Evolutionary conservation across 2,329 filamentous ascomycete genomes (phyloP), one percentile per base, ranked within the genome.

Genomic region (Aspergillus melleus): DNA sequence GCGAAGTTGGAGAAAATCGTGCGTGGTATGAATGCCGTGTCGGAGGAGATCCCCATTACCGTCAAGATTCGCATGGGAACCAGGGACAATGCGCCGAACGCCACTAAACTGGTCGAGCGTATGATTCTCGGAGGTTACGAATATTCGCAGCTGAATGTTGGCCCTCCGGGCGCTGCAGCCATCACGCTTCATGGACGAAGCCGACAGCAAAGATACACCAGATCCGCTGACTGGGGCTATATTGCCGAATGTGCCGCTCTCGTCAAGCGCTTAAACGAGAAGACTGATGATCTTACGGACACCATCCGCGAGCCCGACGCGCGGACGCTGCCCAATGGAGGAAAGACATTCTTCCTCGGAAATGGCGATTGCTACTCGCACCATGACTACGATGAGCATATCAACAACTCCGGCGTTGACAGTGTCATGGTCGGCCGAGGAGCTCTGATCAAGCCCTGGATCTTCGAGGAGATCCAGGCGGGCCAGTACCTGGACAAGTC

Each of bases 351-450:
- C 80, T 98, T 99, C 79, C 82, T 97, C 66, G 95, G 95, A 68
- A 99, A 99, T 75, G 95, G 95, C 52, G 95, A 99, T 78, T 95
- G 93, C 77, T 97, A 91, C 79, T 97, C 92, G 4, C 92, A 98
- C 75, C 79, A 88, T 32, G 92, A 98, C 73, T 98, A 98, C 79
- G 87, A 87, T 64, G 80, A 88, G 59, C 88, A 95, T 70, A 81
- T 98, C 44, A 83, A 89, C 52, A 85, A 94, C 60, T 85, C 91
- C 39, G 86, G 86, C 51, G 92, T 98, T 50, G 94, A 98, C 79
- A 88, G 88, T n/a, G 90, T 96, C 72, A 98, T 99, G 95, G 87
- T 98, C 62, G 95, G 89, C n/a, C 90, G 95, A 61, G 95, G 95
- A 58, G 95, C 95, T 10, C 84, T 99, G 60, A 91, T 98, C 79